Base-by-base conservation (phyloP, 2,329 filamentous ascomycete species). In the Decorospora gaudefroyi region DNA sequence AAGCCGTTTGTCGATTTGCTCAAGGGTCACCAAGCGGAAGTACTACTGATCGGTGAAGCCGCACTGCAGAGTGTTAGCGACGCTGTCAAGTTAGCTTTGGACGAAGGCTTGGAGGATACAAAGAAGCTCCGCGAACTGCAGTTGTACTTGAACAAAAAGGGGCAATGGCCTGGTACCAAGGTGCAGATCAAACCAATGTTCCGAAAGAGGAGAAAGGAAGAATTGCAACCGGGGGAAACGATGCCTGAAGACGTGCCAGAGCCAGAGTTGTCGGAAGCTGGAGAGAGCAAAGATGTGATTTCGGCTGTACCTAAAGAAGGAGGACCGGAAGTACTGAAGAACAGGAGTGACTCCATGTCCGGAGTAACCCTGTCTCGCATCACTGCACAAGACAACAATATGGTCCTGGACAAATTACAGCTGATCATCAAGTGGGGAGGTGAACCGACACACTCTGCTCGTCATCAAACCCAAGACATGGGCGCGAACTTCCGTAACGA, bases 101-200 rank as follows among this genome's bases (percentile, higher is more conserved):
- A 82, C 22, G 83, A 90, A 59, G 88, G 86, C 1, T 76, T 90
- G 13, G 93, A 99, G 69, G 95, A 99, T 62, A 79, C 79, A 34
- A 83, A 82, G 36, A 99, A 99, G 72, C 83, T 99, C n/a, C 85
- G 83, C 53, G 78, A 89, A 28, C 78, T 99, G 35, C 86, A 87
- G 46, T 92, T 92, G 51, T 92, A 95, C 4, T 75, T 99, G 5
- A 84, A 89, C 28, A 95, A 93, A 73, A 99, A 99, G 70, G 90
- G 91, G 1, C 85, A 84, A 13, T 96, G 92, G 87, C 86, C 90
- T 3, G 93, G 93, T 0, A 99, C 93, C 1, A 99, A 99, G 70
- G 90, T 99, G 2, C 93, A 99, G 71, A 97, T 99, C 68, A 99
- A 99, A 71, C 93, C 93, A 7, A 96, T 99, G 90, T 99, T 99